Conservation (phyloP, 495 filamentous ascomycete genomes). For the Evernia prunastri region DNA sequence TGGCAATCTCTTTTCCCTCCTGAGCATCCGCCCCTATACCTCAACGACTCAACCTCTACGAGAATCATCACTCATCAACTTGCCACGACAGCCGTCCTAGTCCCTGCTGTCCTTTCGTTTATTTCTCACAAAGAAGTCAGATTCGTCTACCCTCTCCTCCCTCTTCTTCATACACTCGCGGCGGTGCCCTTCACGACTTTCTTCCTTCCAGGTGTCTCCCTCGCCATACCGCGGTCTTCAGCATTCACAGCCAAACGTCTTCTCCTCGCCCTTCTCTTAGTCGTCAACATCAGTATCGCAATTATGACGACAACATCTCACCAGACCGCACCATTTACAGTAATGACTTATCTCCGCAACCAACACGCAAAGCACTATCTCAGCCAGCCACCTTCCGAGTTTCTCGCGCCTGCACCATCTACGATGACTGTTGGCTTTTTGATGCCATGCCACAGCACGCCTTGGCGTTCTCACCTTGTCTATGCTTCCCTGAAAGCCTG, state of each 20-base stretch:
- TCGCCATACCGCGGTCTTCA: constrained; percentile 24
- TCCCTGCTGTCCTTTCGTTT: constrained; percentile 59
- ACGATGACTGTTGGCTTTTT: constrained; percentile 73
- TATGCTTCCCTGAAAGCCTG: constrained; percentile 69
- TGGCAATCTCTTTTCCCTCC: constrained; percentile 43
- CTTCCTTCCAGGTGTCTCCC: constrained; percentile 47
- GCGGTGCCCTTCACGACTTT: constrained; percentile 60
- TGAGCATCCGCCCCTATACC: constrained; percentile 27
- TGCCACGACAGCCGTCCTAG: constrained; percentile 51
- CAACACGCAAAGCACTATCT: constrained; percentile 55
- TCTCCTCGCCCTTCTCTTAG: constrained; percentile 51
- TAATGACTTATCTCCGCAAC: constrained; percentile 64
- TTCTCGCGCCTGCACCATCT: constrained; percentile 21
- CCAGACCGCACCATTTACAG: constrained; percentile 66
- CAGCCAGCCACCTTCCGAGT: constrained; percentile 11
- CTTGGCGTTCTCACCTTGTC: constrained; percentile 87
- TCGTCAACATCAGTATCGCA: constrained; percentile 64
- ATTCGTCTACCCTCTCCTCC: constrained; percentile 91
- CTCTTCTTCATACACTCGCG: constrained; percentile 72
- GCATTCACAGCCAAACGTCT: constrained; percentile 27
- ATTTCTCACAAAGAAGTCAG: constrained; percentile 97
- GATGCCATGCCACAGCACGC: constrained; percentile 96
- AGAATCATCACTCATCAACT: constrained; percentile 50
- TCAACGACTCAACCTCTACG: constrained; percentile 35
- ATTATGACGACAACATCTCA: constrained; percentile 70